These are phyloP conservation scores for Pharnaceum exiguum DNA, from an alignment of 148 eudicot species.

Conservation along the genomic window DNA sequence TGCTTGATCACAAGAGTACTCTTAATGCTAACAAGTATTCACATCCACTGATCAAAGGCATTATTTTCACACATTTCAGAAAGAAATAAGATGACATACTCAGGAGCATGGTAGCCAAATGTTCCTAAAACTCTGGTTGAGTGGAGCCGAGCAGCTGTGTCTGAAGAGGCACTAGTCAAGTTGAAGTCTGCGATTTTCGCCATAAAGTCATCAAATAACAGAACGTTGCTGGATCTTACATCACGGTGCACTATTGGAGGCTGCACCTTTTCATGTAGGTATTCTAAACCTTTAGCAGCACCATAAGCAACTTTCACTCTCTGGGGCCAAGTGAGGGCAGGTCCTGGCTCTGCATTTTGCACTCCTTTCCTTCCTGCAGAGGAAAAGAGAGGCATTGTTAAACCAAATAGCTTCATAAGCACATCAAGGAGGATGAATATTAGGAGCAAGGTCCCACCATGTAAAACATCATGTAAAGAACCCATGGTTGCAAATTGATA, in stretches of 20 bases:
- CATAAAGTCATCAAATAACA: conserved; percentile 53
- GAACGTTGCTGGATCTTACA: conserved; percentile 73
- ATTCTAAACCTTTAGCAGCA: conserved; percentile 75
- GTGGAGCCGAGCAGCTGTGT: conserved; percentile 74
- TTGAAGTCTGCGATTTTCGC: conserved; percentile 72
- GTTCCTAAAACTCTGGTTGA: conserved; percentile 79
- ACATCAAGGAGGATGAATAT: not conserved
- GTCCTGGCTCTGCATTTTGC: conserved; percentile 78
- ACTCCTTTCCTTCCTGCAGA: conserved; percentile 67
- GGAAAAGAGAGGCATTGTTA: not conserved
- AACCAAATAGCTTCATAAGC: not conserved
- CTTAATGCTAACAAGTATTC: too few species aligned
- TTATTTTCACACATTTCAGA: not conserved
- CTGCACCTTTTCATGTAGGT: conserved; percentile 70
- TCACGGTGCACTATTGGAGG: conserved; percentile 73
- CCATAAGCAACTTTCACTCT: conserved; percentile 67
- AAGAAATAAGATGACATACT: conserved; percentile 29
- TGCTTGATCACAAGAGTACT: too few species aligned
- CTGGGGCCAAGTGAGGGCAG: conserved; percentile 56
- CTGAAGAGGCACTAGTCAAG: conserved; percentile 57
- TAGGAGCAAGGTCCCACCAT: conserved; percentile 41
- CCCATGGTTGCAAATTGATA: conserved; percentile 76
- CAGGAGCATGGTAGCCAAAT: conserved; percentile 83
- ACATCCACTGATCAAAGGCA: too few species aligned
- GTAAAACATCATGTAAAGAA: conserved; percentile 72